Conservation (phyloP, 2,329 filamentous ascomycete species). For the Pestalotiopsis sp. region DNA sequence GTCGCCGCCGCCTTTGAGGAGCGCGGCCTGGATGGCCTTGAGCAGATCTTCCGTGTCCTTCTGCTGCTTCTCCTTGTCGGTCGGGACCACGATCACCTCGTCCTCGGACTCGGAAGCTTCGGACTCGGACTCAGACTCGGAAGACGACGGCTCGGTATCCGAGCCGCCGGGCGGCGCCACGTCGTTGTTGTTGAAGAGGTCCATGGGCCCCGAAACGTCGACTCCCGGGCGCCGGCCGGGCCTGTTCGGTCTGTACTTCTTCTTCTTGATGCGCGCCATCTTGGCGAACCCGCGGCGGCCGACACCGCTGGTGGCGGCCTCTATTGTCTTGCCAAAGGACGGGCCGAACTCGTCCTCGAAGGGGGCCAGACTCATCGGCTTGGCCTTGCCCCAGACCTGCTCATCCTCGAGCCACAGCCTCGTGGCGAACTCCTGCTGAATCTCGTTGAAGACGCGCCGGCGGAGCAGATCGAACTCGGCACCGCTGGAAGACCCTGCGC, state of each 20-base stretch:
- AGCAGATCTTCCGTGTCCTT: not conserved
- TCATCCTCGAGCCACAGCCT: not conserved
- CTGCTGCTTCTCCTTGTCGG: too few species aligned
- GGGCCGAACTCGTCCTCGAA: constrained; percentile 3
- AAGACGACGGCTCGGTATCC: not conserved
- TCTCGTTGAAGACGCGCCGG: not conserved
- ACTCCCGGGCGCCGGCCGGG: not conserved
- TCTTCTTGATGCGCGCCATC: not conserved
- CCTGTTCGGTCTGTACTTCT: not conserved
- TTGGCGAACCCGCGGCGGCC: not conserved
- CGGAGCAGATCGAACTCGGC: not conserved
- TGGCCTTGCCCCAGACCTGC: not conserved
- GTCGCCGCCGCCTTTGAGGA: not conserved
- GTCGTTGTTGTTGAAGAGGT: not conserved
- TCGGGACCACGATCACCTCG: not conserved
- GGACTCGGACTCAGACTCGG: not conserved
- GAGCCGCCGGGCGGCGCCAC: not conserved
- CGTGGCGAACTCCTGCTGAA: not conserved
- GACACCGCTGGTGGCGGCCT: not conserved
- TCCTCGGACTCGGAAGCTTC: not conserved
- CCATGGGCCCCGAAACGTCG: not conserved
- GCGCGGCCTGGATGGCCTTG: not conserved
- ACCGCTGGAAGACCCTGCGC: too few species aligned
- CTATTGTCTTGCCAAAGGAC: not conserved
- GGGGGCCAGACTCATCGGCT: not conserved